Percentiles rank a stretch among this genome's conserved stretches.
Evolutionary conservation across 228 moss, liverwort and hornwort genomes (phyloP).

Genomic region (Sphagnum fallax): DNA sequence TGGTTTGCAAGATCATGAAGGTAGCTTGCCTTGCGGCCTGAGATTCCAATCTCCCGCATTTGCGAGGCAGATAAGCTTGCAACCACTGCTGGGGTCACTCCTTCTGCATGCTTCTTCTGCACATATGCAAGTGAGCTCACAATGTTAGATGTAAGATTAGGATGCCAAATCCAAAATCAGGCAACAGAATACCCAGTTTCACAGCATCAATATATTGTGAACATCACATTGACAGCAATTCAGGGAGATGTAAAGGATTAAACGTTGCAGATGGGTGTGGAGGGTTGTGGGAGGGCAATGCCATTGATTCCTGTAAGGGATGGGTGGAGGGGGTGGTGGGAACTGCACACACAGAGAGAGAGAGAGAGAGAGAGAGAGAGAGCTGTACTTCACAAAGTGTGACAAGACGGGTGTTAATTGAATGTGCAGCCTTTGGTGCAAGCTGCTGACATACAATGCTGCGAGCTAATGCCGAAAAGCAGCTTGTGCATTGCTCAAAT

Average conservation of each 20-base stretch:
- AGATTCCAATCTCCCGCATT: constrained; percentile 60
- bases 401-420: constrained; percentile 59
- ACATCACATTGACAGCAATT: no score
- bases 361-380: neutral
- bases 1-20: constrained; percentile 77
- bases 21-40: constrained; percentile 69
- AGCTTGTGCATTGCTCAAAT: constrained; percentile 47
- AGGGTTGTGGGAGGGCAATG: neutral
- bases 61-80: constrained; percentile 46
- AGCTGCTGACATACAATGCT: constrained; percentile 90
- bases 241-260: no score
- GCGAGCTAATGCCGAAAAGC: constrained; percentile 54
- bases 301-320: neutral
- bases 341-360: neutral
- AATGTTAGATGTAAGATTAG: neutral
- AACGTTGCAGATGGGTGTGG: no score
- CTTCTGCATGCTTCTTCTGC: constrained; percentile 38
- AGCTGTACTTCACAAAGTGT: constrained; percentile 65
- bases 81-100: constrained; percentile 35
- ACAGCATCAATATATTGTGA: no score
- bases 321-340: neutral
- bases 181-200: no score
- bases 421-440: constrained; percentile 66
- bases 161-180: no score
- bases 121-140: neutral